phyloP scores from a whole-genome alignment of 2,329 filamentous ascomycete genomes.

The Lizonia empirigonia region DNA sequence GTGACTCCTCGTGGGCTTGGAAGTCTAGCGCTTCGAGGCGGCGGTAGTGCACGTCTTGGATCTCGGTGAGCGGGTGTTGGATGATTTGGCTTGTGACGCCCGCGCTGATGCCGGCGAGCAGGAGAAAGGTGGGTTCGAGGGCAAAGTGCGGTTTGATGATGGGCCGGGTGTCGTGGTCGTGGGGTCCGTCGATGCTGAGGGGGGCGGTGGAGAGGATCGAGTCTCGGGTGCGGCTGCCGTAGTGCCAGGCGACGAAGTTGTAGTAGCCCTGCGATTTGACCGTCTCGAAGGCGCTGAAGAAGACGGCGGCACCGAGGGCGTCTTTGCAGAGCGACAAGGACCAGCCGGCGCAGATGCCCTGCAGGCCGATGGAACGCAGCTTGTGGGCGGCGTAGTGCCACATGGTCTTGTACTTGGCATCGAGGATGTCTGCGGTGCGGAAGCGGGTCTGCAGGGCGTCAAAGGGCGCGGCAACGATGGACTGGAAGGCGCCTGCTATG shows the following conservation, averaged over 20 bases:
- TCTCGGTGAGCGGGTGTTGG: conserved; percentile 71
- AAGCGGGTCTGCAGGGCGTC: conserved; percentile 78
- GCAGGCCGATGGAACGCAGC: conserved; percentile 71
- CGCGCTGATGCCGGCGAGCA: conserved; percentile 71
- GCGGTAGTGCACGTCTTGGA: conserved; percentile 76
- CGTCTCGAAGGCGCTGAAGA: conserved; percentile 78
- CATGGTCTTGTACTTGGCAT: conserved; percentile 68
- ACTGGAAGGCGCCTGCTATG: conserved; percentile 71
- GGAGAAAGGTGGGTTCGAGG: conserved; percentile 73
- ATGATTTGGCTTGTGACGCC: conserved; percentile 71
- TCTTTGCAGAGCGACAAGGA: conserved; percentile 72
- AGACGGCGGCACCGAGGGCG: conserved; percentile 69
- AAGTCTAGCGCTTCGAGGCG: conserved; percentile 74
- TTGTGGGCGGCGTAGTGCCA: conserved; percentile 73
- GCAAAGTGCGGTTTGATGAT: conserved; percentile 76
- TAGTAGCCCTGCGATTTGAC: conserved; percentile 77
- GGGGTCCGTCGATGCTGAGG: conserved; percentile 14
- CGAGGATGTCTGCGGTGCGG: conserved; percentile 65
- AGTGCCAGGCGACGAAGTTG: conserved; percentile 72
- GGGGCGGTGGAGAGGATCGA: conserved; percentile 20
- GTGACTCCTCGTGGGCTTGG: conserved; percentile 50
- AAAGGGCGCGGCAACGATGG: conserved; percentile 72
- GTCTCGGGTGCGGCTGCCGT: conserved; percentile 52
- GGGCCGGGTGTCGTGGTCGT: conserved; percentile 43
- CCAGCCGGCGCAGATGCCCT: conserved; percentile 77